These are phyloP conservation scores for Anisodus tanguticus DNA, from an alignment of 257 asterid genomes.

Conservation along the genomic window DNA sequence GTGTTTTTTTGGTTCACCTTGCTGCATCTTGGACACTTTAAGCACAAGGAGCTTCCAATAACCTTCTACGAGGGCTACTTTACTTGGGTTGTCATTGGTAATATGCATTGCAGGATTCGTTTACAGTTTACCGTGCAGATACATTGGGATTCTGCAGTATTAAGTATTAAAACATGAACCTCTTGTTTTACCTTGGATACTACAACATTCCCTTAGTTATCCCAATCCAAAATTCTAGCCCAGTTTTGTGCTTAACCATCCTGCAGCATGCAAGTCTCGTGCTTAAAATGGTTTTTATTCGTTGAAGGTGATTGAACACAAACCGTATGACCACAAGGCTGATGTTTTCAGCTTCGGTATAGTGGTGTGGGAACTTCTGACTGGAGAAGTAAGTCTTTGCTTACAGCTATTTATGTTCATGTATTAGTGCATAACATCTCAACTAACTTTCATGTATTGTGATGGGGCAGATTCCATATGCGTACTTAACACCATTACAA, in stretches of 20 bases:
- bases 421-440: neutral
- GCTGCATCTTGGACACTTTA: slow-evolving; percentile 10
- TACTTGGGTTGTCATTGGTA: neutral
- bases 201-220: neutral
- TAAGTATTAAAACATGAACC: neutral
- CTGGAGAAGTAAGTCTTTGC: slow-evolving; percentile 48
- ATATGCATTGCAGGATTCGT: slow-evolving; percentile 3
- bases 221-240: neutral
- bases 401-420: neutral
- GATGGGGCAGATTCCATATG: slow-evolving; percentile 51
- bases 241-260: slow-evolving; percentile 20
- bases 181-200: slow-evolving; percentile 5
- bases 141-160: slow-evolving; percentile 1
- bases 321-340: slow-evolving; percentile 54
- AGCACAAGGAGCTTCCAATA: neutral
- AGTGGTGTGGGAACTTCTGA: slow-evolving; percentile 57
- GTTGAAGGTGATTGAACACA: slow-evolving; percentile 57
- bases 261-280: slow-evolving; percentile 10
- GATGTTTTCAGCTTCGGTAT: slow-evolving; percentile 58
- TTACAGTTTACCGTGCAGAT: neutral
- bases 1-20: neutral
- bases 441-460: slow-evolving; percentile 27
- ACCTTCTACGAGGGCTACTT: neutral
- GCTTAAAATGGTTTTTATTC: slow-evolving; percentile 9
- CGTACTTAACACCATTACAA: slow-evolving; percentile 55